These are phyloP conservation scores for Mortierella sp. DNA, from an alignment of 371 early-diverging fungal species.

Conservation along the genomic window DNA sequence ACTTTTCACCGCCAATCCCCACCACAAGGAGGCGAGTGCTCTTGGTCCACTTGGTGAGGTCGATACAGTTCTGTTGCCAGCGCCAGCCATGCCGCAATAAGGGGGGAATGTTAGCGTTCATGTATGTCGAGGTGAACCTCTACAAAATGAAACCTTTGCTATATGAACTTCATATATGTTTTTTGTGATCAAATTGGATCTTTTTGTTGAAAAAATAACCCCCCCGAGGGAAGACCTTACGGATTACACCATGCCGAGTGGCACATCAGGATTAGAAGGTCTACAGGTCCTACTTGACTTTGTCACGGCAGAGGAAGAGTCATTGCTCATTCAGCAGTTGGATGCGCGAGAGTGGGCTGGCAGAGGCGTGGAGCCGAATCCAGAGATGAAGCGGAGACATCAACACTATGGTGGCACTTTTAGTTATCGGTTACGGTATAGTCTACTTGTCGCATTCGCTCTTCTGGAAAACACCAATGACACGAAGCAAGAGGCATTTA, in stretches of 20 bases:
- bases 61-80: conserved; percentile 14
- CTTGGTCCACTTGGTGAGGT: conserved; percentile 10
- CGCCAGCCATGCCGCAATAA: conserved; percentile 1
- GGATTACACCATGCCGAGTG: too few species aligned
- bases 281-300: conserved; percentile 30
- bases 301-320: conserved; percentile 37
- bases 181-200: too few species aligned
- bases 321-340: conserved; percentile 27
- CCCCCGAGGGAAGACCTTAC: not conserved
- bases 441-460: not conserved
- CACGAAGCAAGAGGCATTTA: not conserved
- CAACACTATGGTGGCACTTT: conserved; percentile 82
- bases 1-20: conserved; percentile 68
- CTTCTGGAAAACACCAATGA: too few species aligned
- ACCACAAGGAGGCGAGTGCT: conserved; percentile 25
- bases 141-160: too few species aligned
- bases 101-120: too few species aligned
- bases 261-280: conserved; percentile 11
- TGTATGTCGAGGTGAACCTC: too few species aligned
- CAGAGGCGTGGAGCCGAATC: conserved; percentile 66
- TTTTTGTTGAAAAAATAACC: too few species aligned
- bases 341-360: conserved; percentile 44
- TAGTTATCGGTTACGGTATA: conserved; percentile 73
- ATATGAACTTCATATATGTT: too few species aligned
- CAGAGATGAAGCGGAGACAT: conserved; percentile 78